Percentiles rank a stretch among this genome's conserved stretches.
These are phyloP conservation scores for Pythium dissimile DNA, from an alignment of 352 stramenopile species.

Conservation along the genomic window DNA sequence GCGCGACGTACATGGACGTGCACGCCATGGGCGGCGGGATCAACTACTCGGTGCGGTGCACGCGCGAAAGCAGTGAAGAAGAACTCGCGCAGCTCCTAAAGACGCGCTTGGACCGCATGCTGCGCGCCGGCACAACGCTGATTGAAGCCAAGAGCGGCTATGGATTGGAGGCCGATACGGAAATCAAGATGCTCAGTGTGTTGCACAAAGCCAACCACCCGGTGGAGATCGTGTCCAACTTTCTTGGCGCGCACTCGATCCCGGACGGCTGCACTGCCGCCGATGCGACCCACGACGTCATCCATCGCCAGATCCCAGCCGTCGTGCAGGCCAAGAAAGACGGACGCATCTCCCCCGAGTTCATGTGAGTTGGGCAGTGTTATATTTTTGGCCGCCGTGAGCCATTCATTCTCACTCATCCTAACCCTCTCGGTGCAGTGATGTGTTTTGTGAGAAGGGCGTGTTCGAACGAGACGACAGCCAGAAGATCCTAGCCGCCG, in stretches of 20 bases:
- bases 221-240: constrained; percentile 79
- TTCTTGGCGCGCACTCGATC: constrained; percentile 72
- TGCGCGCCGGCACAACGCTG: constrained; percentile 68
- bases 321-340: constrained; percentile 63
- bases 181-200: constrained; percentile 86
- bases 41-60: constrained; percentile 76
- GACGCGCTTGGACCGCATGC: constrained; percentile 64
- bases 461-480: constrained; percentile 81
- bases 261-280: constrained; percentile 65
- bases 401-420: not conserved
- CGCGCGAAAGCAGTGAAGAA: constrained; percentile 54
- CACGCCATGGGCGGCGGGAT: constrained; percentile 76
- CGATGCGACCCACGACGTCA: constrained; percentile 62
- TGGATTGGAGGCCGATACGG: constrained; percentile 72
- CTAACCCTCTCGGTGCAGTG: constrained; percentile 13
- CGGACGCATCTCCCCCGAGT: constrained; percentile 70
- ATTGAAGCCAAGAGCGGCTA: constrained; percentile 85
- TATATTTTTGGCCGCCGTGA: not conserved
- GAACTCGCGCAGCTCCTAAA: constrained; percentile 54
- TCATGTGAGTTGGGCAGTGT: constrained; percentile 48
- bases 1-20: constrained; percentile 84
- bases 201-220: constrained; percentile 54
- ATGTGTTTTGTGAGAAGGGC: constrained; percentile 85
- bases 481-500: constrained; percentile 67
- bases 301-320: constrained; percentile 71